Percentiles rank a stretch among this genome's conserved stretches.
Conservation (phyloP, 2,329 filamentous ascomycete genomes). For the Helotiales sp. region DNA sequence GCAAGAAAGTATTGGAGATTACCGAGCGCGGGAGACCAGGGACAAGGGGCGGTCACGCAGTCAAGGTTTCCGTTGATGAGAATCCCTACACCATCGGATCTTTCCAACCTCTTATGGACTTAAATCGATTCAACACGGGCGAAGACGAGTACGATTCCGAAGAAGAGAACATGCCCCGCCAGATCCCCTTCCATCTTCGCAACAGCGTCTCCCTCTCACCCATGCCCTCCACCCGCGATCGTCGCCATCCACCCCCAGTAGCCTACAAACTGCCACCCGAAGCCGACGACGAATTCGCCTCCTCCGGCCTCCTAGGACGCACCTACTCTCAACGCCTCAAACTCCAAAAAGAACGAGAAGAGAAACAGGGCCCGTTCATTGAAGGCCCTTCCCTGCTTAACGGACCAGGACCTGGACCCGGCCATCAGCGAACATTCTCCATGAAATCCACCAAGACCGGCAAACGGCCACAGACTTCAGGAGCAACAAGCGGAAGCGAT, state of each 20-base stretch:
- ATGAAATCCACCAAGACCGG: constrained; percentile 27
- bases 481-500: constrained; percentile 11
- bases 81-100: constrained; percentile 67
- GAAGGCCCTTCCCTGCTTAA: constrained; percentile 58
- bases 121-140: constrained; percentile 54
- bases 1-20: constrained; percentile 32
- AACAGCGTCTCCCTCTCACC: constrained; percentile 32
- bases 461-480: constrained; percentile 12
- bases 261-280: constrained; percentile 34
- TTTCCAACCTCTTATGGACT: constrained; percentile 70
- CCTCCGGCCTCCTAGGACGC: constrained; percentile 53
- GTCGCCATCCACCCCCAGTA: constrained; percentile 36
- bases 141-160: constrained; percentile 34
- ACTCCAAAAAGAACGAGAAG: constrained; percentile 30
- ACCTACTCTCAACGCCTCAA: constrained; percentile 54
- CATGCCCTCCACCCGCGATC: constrained; percentile 21
- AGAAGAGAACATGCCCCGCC: constrained; percentile 37
- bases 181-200: constrained; percentile 42
- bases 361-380: constrained; percentile 27
- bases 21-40: constrained; percentile 25
- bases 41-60: constrained; percentile 39
- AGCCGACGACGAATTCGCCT: constrained; percentile 48
- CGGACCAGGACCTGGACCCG: constrained; percentile 33
- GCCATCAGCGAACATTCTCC: constrained; percentile 37
- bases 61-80: constrained; percentile 52